Conservation (phyloP, 352 stramenopile genomes). For the Pythium sp. region DNA sequence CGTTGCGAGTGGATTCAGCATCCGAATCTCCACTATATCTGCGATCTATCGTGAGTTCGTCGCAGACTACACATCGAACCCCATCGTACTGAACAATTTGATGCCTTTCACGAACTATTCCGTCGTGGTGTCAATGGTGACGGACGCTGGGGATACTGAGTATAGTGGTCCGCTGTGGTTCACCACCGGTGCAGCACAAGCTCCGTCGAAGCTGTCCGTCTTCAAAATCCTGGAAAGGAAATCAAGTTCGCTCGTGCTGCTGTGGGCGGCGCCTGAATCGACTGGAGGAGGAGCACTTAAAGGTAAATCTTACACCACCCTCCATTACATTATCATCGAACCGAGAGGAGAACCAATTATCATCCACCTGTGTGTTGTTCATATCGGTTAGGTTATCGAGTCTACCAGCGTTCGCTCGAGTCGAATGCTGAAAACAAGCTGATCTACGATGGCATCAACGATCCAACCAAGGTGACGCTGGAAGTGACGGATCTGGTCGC, state of each 20-base stretch:
- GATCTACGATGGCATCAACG: conserved; percentile 26
- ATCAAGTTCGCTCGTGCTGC: conserved; percentile 27
- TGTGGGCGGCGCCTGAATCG: conserved; percentile 32
- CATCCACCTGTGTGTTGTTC: neutral
- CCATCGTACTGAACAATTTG: conserved; percentile 21
- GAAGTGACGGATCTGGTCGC: conserved; percentile 25
- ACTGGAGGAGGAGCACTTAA: conserved; percentile 37
- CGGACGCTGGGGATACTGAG: conserved; percentile 14
- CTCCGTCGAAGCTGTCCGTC: conserved; percentile 16
- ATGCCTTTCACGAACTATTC: conserved; percentile 32
- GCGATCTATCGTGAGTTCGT: conserved; percentile 4
- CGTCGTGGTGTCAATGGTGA: conserved; percentile 19
- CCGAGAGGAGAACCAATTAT: neutral
- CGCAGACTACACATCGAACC: conserved; percentile 3
- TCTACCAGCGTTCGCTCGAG: conserved; percentile 16
- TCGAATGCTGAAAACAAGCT: neutral
- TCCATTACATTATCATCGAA: neutral
- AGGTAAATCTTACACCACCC: conserved; percentile 19
- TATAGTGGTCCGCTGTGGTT: conserved; percentile 23
- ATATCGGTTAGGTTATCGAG: conserved; percentile 23
- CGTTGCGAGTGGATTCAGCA: conserved; percentile 13
- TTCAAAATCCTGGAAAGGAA: conserved; percentile 19
- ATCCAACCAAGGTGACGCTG: conserved; percentile 17
- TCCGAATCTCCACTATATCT: neutral
- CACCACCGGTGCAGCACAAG: conserved; percentile 18